Evolutionary conservation across 768 basidiomycete genomes (phyloP), one percentile per base, ranked within the genome.

Genomic region (Auricularia cornea): DNA sequence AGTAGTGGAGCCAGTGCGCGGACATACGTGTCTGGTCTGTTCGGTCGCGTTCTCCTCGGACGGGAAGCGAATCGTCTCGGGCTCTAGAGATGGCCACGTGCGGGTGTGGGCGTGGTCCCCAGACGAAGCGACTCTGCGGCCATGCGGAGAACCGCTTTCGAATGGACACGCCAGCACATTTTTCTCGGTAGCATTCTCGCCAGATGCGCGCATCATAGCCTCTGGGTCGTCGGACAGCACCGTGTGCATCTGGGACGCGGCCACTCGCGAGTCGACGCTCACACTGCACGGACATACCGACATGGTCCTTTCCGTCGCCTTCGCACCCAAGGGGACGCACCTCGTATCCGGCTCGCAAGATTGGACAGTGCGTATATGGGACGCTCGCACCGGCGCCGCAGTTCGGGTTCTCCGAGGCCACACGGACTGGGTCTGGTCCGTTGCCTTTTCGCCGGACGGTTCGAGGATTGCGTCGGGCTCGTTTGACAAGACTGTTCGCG

Each of bases 171-270:
- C 63, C 0, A 64, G 66, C 51, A 29, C 33, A n/a, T 52, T 71
- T 40, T 60, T 30, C 32, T 63, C 62, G 2, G 60, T 70, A 29
- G 62, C 63, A 1, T 71, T 68, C 64, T 70, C 68, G 2, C 65
- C n/a, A n/a, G n/a, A n/a, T n/a, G n/a, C n/a, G n/a, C n/a, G n/a
- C n/a, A n/a, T n/a, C n/a, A n/a, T n/a, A n/a, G n/a, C n/a, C n/a
- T n/a, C n/a, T n/a, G n/a, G n/a, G n/a, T n/a, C n/a, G n/a, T n/a
- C n/a, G n/a, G 80, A 81, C 71, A 75, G 75, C 70, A 77, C 75
- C 6, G 78, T 77, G 1, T 75, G 77, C 64, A 72, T 79, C 40
- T 75, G 76, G 75, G 68, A 75, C 66, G 65, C 65, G 12, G 71
- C 68, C 1, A 67, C 64, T 38, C 28, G 12, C 69, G 69, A 57